These are phyloP conservation scores for Trichosporon sp. DNA, from an alignment of 1,284 basidiomycete genomes.

Conservation along the genomic window DNA sequence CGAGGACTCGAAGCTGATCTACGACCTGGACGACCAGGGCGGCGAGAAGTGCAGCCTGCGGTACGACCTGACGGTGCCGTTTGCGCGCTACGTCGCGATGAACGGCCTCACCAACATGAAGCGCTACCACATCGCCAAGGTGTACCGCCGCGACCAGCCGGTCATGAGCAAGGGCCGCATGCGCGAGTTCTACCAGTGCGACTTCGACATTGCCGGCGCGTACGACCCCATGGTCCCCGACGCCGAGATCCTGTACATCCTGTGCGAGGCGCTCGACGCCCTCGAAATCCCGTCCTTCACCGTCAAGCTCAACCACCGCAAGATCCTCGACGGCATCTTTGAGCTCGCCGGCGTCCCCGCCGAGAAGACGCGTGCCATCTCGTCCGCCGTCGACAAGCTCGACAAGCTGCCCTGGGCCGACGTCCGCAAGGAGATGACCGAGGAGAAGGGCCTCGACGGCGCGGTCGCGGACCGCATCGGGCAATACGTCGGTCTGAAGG, in stretches of 20 bases:
- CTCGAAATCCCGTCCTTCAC: constrained; percentile 91
- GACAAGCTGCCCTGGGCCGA: constrained; percentile 94
- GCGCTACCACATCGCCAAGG: constrained; percentile 96
- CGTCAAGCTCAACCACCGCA: constrained; percentile 96
- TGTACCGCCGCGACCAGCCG: constrained; percentile 93
- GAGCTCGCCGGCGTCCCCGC: constrained; percentile 90
- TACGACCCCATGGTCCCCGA: constrained; percentile 98
- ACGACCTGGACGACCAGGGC: constrained; percentile 97
- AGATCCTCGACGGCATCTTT: constrained; percentile 96
- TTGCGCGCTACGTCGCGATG: constrained; percentile 95
- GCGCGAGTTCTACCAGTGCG: constrained; percentile 98
- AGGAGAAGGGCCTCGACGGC: constrained; percentile 85
- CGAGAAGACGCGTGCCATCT: constrained; percentile 91
- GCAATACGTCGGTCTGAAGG: constrained; percentile 92
- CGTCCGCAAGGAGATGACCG: constrained; percentile 93
- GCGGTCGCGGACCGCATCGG: constrained; percentile 88
- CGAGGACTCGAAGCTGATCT: constrained; percentile 96
- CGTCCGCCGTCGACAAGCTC: constrained; percentile 95
- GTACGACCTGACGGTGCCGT: constrained; percentile 96
- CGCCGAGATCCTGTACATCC: constrained; percentile 78
- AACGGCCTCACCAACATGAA: constrained; percentile 72
- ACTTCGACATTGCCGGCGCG: constrained; percentile 90
- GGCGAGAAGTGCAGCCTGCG: constrained; percentile 91
- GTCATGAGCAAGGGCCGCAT: constrained; percentile 98
- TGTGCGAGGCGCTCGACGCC: constrained; percentile 74